These are phyloP conservation scores for Metschnikowia lochheadii DNA, from an alignment of 805 yeast genomes.

Conservation along the genomic window DNA sequence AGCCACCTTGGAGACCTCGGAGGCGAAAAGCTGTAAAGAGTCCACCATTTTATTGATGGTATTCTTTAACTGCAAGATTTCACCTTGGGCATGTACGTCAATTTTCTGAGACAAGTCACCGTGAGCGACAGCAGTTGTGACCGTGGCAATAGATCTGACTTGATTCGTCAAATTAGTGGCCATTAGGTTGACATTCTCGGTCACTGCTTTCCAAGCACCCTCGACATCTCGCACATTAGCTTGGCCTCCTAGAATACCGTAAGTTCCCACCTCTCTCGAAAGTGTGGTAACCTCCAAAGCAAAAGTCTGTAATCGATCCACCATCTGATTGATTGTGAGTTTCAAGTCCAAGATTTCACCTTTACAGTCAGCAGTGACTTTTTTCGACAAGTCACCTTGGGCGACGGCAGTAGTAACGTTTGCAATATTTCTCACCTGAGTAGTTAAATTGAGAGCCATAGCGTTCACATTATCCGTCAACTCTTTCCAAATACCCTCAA, in stretches of 20 bases:
- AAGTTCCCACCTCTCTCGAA: conserved; percentile 45
- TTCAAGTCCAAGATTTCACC: conserved; percentile 42
- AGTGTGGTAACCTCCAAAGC: conserved; percentile 45
- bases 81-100: conserved; percentile 88
- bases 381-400: conserved; percentile 73
- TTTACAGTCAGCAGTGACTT: conserved; percentile 82
- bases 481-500: conserved; percentile 85
- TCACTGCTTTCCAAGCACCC: conserved; percentile 49
- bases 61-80: conserved; percentile 75
- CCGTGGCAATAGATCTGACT: conserved; percentile 85
- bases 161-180: conserved; percentile 59
- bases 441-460: conserved; percentile 83
- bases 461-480: conserved; percentile 84
- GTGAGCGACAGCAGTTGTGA: conserved; percentile 87
- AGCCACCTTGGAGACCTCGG: conserved; percentile 86
- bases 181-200: conserved; percentile 45
- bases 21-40: conserved; percentile 79
- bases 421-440: conserved; percentile 84
- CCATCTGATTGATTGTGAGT: conserved; percentile 48
- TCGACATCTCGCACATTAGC: conserved; percentile 49
- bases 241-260: conserved; percentile 48
- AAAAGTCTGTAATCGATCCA: conserved; percentile 47
- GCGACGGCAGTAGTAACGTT: conserved; percentile 88
- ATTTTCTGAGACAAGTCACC: conserved; percentile 85
- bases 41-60: conserved; percentile 94